Conservation (phyloP, 164 flowering plant genomes). For the Houttuynia cordata region DNA sequence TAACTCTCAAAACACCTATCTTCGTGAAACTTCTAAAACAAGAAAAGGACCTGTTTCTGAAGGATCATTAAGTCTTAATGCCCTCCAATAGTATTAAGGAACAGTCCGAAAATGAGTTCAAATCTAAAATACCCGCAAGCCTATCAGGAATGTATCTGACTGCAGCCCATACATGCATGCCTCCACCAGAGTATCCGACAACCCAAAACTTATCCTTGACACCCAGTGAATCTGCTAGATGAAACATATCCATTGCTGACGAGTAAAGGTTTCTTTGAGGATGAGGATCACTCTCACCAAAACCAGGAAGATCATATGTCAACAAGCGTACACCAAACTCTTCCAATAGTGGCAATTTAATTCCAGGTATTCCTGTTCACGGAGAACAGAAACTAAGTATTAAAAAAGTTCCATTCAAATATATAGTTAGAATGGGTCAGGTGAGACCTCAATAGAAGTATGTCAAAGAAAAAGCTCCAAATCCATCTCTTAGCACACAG, state of each 20-base stretch:
- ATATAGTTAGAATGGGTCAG: background rate
- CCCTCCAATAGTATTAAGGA: background rate
- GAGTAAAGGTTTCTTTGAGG: constrained; percentile 63
- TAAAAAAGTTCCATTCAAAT: background rate
- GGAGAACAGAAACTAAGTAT: constrained; percentile 1
- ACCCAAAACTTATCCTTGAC: constrained; percentile 78
- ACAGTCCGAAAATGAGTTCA: background rate
- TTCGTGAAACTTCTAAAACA: too few species aligned
- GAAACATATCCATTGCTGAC: constrained; percentile 67
- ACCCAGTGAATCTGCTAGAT: constrained; percentile 53
- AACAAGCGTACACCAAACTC: constrained; percentile 84
- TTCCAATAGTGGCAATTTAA: constrained; percentile 51
- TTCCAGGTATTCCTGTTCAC: constrained; percentile 69
- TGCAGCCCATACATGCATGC: constrained; percentile 89
- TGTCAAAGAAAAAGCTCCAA: background rate
- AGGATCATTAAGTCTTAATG: too few species aligned
- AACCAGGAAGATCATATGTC: constrained; percentile 98
- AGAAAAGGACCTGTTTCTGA: too few species aligned
- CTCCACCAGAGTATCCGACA: constrained; percentile 65
- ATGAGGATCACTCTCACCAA: constrained; percentile 99
- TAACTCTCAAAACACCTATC: too few species aligned
- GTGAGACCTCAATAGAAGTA: too few species aligned
- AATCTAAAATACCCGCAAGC: constrained; percentile 48
- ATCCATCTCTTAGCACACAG: background rate
- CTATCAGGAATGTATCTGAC: constrained; percentile 66